phyloP scores from a whole-genome alignment of 768 basidiomycete species.

The Tylopilus balloui region DNA sequence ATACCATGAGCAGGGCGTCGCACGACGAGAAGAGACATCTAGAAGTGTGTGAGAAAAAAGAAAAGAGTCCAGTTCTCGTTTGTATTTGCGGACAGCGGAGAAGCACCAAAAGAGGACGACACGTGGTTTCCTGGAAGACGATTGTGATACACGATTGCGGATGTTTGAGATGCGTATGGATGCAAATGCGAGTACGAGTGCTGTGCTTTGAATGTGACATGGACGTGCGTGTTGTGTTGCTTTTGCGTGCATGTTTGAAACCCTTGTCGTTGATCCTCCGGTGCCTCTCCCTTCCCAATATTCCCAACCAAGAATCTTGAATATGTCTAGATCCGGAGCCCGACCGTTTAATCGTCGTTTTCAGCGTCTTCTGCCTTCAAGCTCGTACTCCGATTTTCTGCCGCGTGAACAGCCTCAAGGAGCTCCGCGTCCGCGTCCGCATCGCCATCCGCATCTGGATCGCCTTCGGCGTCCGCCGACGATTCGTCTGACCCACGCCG shows the following conservation, averaged over 20 bases:
- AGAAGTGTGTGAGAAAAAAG: too few relatives aligned
- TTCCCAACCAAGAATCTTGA: slow-evolving; percentile 8
- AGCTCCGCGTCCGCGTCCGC: slow-evolving; percentile 42
- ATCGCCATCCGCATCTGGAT: slow-evolving; percentile 38
- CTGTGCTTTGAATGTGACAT: slow-evolving; percentile 2
- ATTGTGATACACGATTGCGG: slow-evolving; percentile 2
- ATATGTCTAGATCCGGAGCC: background rate
- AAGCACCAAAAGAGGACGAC: background rate
- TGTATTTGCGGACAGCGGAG: slow-evolving; percentile 16
- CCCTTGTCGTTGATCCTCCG: background rate
- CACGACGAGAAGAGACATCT: slow-evolving; percentile 6
- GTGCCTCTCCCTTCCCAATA: slow-evolving; percentile 14
- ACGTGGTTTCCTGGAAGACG: background rate
- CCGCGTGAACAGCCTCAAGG: slow-evolving; percentile 49
- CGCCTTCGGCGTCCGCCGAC: slow-evolving; percentile 29
- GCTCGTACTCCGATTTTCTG: slow-evolving; percentile 40
- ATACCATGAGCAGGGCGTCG: slow-evolving; percentile 9
- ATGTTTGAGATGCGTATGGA: slow-evolving; percentile 1
- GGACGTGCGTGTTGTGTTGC: background rate
- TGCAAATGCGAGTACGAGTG: slow-evolving; percentile 8
- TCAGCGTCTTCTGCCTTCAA: slow-evolving; percentile 28
- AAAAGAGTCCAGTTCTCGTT: background rate
- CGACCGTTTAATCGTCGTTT: slow-evolving; percentile 16
- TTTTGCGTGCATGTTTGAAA: slow-evolving; percentile 6
- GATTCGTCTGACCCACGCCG: slow-evolving; percentile 28